phyloP scores from a whole-genome alignment of 768 basidiomycete species.

The Termitomyces sp. region DNA sequence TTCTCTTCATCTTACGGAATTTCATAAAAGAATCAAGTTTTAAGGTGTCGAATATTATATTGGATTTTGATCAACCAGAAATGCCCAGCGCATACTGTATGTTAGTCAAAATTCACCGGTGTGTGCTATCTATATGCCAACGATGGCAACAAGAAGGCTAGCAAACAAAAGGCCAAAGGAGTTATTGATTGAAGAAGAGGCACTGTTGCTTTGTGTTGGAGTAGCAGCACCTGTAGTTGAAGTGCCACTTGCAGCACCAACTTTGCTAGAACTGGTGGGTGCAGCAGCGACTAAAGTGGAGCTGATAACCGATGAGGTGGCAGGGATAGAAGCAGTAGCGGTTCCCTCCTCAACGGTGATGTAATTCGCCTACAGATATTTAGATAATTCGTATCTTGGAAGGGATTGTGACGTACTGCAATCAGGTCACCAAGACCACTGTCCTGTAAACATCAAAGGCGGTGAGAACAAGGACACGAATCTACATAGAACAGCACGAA shows the following conservation, averaged over 20 bases:
- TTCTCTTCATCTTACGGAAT: background rate
- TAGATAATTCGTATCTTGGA: background rate
- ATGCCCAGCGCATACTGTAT: no score
- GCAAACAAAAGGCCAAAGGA: slow-evolving; percentile 3
- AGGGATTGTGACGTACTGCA: slow-evolving; percentile 34
- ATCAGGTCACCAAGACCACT: slow-evolving; percentile 54
- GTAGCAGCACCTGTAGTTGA: slow-evolving; percentile 7
- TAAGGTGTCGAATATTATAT: background rate
- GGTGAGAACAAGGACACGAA: background rate
- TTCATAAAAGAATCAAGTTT: background rate
- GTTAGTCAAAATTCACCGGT: background rate
- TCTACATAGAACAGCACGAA: slow-evolving; percentile 16
- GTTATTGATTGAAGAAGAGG: background rate
- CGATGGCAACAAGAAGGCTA: slow-evolving; percentile 1
- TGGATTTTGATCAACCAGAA: background rate
- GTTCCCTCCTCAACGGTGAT: slow-evolving; percentile 68
- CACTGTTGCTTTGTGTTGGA: slow-evolving; percentile 7
- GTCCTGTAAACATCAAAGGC: slow-evolving; percentile 22
- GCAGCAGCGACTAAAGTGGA: slow-evolving; percentile 40
- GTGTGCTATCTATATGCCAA: slow-evolving; percentile 1
- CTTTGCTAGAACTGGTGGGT: slow-evolving; percentile 8
- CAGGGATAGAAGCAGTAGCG: slow-evolving; percentile 40
- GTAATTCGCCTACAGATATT: slow-evolving; percentile 50
- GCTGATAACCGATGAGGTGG: slow-evolving; percentile 62
- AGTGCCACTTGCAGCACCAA: slow-evolving; percentile 10